Evolutionary conservation across 371 early-diverging fungal species (phyloP), one percentile per base, ranked within the genome.

Genomic region (Neoconidiobolus thromboides): DNA sequence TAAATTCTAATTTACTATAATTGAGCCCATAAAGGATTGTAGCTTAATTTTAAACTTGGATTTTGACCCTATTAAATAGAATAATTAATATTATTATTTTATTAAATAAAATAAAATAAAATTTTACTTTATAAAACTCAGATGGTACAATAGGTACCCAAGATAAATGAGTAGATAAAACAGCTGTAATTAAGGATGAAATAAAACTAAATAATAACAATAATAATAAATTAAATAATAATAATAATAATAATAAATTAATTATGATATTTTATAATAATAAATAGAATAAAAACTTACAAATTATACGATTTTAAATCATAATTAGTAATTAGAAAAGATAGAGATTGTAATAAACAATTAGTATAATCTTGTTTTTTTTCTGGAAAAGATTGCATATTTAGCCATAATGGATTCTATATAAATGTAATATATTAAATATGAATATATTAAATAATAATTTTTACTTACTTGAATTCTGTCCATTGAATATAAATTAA

Each of bases 1-100:
- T 26, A 26, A 0, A 26, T 26, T 26, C 0, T 26, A 26, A 53
- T 49, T 15, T 63, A 76, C 73, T 75, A 79, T 41, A 79, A 61
- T 64, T 81, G 82, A 15, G 82, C 82, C 82, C 82, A 81, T 9
- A 81, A 60, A 6, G 82, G 82, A 64, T 81, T 78, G 58, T 81
- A 81, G 4, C 73, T 74, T 42, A 79, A 76, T 56, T 77, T 73
- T 14, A 71, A 70, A 60, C 56, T 61, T 9, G 51, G 26, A 12
- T 37, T 10, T 39, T 37, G 48, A n/a, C 14, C 12, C 48, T 48
- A 10, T 9, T 37, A 59, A n/a, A 3, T 15, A 5, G n/a, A 43
- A 15, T 26, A 26, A 26, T 26, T 26, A 26, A 26, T 26, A 26
- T 26, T 26, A 26, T 26, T 26, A 26, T 26, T 26, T 26, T 26